Conservation (phyloP, 2,329 filamentous ascomycete genomes). For the Xylariaceae sp. region DNA sequence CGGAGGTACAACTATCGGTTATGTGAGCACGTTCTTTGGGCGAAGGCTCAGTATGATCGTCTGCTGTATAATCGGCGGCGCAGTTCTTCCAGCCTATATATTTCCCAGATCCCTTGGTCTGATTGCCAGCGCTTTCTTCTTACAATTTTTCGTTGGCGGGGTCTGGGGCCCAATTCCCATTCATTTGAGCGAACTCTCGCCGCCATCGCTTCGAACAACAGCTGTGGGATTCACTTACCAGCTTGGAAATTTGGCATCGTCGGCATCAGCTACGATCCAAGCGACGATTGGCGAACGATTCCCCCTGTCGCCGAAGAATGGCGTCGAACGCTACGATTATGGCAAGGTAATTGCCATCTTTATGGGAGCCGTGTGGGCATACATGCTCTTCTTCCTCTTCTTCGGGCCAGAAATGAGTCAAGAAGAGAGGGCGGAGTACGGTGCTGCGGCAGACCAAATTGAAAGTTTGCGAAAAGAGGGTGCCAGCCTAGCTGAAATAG, state of each 20-base stretch:
- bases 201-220: slow-evolving; percentile 22
- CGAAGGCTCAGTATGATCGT: slow-evolving; percentile 27
- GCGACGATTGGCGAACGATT: slow-evolving; percentile 28
- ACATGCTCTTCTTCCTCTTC: slow-evolving; percentile 22
- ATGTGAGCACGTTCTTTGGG: slow-evolving; percentile 28
- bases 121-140: slow-evolving; percentile 20
- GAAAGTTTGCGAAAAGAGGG: slow-evolving; percentile 29
- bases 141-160: slow-evolving; percentile 24
- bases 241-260: slow-evolving; percentile 28
- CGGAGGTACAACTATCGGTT: slow-evolving; percentile 16
- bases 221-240: slow-evolving; percentile 26
- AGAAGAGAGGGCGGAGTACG: slow-evolving; percentile 26
- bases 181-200: slow-evolving; percentile 28
- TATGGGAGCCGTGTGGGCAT: slow-evolving; percentile 22
- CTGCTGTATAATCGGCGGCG: slow-evolving; percentile 23
- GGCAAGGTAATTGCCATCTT: slow-evolving; percentile 28
- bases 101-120: slow-evolving; percentile 23
- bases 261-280: slow-evolving; percentile 27
- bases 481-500: slow-evolving; percentile 25
- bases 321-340: slow-evolving; percentile 26
- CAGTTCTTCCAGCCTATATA: slow-evolving; percentile 22
- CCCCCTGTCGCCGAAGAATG: slow-evolving; percentile 23
- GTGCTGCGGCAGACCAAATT: slow-evolving; percentile 16
- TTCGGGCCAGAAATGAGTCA: slow-evolving; percentile 32
- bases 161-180: slow-evolving; percentile 28